These are phyloP conservation scores for Syzygium grande DNA, from an alignment of 345 rosid genomes.

Conservation along the genomic window DNA sequence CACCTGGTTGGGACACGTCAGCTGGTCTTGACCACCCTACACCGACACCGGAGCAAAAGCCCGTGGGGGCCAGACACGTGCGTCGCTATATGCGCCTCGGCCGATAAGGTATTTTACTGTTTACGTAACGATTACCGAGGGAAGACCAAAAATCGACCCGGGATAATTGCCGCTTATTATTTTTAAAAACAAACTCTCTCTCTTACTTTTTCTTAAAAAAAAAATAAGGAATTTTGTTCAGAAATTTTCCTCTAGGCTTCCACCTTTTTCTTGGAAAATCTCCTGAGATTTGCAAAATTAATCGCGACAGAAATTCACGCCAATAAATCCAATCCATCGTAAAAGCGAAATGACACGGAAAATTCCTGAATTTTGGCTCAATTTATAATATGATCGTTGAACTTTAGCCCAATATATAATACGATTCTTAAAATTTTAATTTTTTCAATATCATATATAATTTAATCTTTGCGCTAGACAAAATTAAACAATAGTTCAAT, in stretches of 20 bases:
- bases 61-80: neutral
- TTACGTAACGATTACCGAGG: neutral
- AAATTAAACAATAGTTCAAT: too few species aligned
- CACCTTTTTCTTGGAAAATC: neutral
- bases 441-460: too few species aligned
- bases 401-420: too few species aligned
- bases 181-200: neutral
- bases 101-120: neutral
- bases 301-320: neutral
- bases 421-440: accelerated
- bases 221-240: neutral
- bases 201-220: neutral
- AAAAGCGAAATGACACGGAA: neutral
- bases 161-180: neutral
- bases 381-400: too few species aligned
- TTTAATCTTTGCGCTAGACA: too few species aligned
- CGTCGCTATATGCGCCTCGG: neutral
- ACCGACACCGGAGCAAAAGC: neutral
- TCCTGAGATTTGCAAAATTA: neutral
- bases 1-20: slow-evolving; percentile 3
- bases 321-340: neutral
- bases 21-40: neutral
- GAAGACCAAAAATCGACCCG: neutral
- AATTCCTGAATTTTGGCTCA: too few species aligned
- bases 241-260: neutral